Evolutionary conservation across 208 protist genomes (phyloP).

Genomic region (Trypanosoma congolense): DNA sequence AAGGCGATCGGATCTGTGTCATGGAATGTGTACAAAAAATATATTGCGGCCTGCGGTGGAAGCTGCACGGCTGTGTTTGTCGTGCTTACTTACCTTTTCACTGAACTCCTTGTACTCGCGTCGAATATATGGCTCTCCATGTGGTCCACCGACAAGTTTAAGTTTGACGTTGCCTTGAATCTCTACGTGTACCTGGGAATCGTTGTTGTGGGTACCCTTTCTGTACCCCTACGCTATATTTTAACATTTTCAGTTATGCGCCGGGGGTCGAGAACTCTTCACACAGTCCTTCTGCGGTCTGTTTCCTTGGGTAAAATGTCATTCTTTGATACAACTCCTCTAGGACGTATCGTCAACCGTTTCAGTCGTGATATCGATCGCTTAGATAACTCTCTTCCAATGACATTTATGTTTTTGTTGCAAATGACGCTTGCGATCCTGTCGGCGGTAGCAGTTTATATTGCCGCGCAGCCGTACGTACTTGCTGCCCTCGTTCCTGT

Average conservation of each 20-base stretch:
- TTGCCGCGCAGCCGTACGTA: slow-evolving; percentile 28
- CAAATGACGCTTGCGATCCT: slow-evolving; percentile 44
- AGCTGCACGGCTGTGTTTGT: slow-evolving; percentile 16
- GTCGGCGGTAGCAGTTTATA: slow-evolving; percentile 48
- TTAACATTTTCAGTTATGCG: slow-evolving; percentile 23
- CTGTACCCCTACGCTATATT: slow-evolving; percentile 18
- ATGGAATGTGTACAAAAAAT: slow-evolving; percentile 29
- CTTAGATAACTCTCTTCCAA: slow-evolving; percentile 43
- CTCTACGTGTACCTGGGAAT: slow-evolving; percentile 30
- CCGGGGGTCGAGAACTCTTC: slow-evolving; percentile 20
- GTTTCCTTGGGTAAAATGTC: slow-evolving; percentile 40
- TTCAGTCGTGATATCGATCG: slow-evolving; percentile 46
- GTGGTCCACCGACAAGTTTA: slow-evolving; percentile 33
- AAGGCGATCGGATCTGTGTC: slow-evolving; percentile 36
- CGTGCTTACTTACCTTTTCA: slow-evolving; percentile 28
- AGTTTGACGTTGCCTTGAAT: slow-evolving; percentile 7
- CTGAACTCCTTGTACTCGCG: slow-evolving; percentile 19
- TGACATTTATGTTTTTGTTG: slow-evolving; percentile 46
- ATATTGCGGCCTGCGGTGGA: slow-evolving; percentile 37
- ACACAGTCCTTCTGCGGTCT: slow-evolving; percentile 27
- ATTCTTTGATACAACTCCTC: slow-evolving; percentile 89
- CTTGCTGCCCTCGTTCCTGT: slow-evolving; percentile 49
- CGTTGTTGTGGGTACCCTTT: slow-evolving; percentile 15
- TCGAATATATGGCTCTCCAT: slow-evolving; percentile 34
- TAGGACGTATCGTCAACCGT: slow-evolving; percentile 69